These are phyloP conservation scores for Leishmania mexicana DNA, from an alignment of 208 protist genomes.

Conservation along the genomic window DNA sequence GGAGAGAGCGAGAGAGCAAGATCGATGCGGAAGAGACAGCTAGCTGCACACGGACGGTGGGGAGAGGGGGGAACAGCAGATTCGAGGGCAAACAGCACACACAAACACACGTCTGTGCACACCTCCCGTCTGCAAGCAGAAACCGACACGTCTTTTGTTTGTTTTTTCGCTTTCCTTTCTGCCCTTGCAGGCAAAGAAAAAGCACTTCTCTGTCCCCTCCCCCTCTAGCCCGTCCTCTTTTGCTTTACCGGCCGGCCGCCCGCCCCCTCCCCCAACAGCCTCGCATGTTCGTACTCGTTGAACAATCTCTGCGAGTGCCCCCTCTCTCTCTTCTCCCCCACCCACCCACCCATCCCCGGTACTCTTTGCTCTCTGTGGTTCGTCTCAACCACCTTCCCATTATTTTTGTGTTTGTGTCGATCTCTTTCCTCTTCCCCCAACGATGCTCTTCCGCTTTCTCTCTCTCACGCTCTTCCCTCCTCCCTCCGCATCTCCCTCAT, in stretches of 20 bases:
- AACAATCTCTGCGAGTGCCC: background rate
- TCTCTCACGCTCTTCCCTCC: background rate
- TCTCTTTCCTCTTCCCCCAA: background rate
- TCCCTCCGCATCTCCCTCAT: constrained; percentile 1
- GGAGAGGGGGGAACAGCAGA: too few species aligned
- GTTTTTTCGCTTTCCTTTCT: too few species aligned
- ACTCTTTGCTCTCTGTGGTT: background rate
- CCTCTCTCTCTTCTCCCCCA: too few species aligned
- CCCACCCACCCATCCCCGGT: background rate
- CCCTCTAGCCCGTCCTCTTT: too few species aligned
- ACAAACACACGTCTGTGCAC: background rate
- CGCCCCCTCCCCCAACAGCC: background rate
- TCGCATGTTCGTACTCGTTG: background rate
- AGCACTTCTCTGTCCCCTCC: too few species aligned
- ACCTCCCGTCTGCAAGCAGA: background rate
- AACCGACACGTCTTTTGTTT: too few species aligned
- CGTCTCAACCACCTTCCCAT: background rate
- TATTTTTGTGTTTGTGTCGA: background rate
- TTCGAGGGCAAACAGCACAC: too few species aligned
- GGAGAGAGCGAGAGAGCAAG: too few species aligned
- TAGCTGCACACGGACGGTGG: too few species aligned
- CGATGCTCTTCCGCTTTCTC: background rate
- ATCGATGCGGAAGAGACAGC: too few species aligned
- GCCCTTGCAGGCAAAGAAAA: too few species aligned
- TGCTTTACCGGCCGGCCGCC: background rate